A percentile compares a stretch with the other conserved stretches of the same genome.
These are phyloP conservation scores for Tremella yokohamensis DNA, from an alignment of 768 basidiomycete species.

Conservation along the genomic window DNA sequence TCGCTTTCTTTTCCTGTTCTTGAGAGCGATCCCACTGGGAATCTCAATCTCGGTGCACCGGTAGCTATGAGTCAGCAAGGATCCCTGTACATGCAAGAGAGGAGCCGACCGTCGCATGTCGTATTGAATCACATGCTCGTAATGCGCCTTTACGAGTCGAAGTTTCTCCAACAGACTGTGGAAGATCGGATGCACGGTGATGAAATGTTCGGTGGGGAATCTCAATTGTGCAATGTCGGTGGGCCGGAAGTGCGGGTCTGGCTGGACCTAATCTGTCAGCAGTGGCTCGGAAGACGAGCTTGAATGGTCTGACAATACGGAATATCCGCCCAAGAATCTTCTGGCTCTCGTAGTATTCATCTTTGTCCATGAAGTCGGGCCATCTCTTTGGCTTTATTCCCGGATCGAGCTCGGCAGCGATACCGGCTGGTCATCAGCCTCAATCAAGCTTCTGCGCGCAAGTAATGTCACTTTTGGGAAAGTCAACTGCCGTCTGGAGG, in stretches of 20 bases:
- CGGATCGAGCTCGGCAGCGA: conserved; percentile 32
- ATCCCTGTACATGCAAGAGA: background rate
- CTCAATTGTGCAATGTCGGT: conserved; percentile 26
- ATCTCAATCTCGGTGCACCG: conserved; percentile 47
- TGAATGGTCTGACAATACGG: conserved; percentile 27
- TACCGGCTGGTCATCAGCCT: conserved; percentile 30
- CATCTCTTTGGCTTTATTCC: conserved; percentile 30
- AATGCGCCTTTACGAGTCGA: conserved; percentile 41
- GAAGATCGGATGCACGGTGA: conserved; percentile 25
- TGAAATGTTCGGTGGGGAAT: conserved; percentile 34
- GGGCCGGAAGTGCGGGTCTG: conserved; percentile 43
- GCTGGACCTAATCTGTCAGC: conserved; percentile 31
- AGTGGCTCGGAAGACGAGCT: background rate
- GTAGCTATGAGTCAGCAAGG: conserved; percentile 23
- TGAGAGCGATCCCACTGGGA: conserved; percentile 43
- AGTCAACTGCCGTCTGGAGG: conserved; percentile 44
- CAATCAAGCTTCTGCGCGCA: background rate
- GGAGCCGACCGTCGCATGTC: conserved; percentile 42
- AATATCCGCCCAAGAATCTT: conserved; percentile 46
- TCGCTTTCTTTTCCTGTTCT: conserved; percentile 38
- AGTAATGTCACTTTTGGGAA: conserved; percentile 44
- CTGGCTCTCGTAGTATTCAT: conserved; percentile 34
- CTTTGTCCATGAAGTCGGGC: conserved; percentile 51
- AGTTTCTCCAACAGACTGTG: conserved; percentile 25
- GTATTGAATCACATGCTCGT: conserved; percentile 36